Conservation (phyloP, 2,329 filamentous ascomycete species). For the Onygenales sp. region DNA sequence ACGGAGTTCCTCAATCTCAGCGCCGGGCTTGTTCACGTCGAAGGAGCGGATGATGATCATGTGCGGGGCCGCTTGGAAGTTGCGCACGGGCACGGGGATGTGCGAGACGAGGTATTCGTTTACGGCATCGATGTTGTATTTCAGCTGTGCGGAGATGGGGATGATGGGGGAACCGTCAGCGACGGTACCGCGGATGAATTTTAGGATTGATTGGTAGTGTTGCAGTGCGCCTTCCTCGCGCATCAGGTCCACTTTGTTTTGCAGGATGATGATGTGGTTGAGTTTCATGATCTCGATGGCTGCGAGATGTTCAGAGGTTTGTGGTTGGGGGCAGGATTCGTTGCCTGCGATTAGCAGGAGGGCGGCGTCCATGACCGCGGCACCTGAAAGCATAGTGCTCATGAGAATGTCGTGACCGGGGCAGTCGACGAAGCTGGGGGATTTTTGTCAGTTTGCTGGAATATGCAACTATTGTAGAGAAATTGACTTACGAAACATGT, state of each 20-base stretch:
- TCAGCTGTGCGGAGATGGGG: conserved; percentile 92
- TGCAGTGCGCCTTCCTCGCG: conserved; percentile 85
- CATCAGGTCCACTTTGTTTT: conserved; percentile 99
- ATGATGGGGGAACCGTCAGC: conserved; percentile 93
- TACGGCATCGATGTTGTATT: conserved; percentile 98
- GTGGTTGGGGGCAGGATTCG: conserved; percentile 94
- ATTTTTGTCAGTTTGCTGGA: background rate
- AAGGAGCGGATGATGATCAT: conserved; percentile 99
- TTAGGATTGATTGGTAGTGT: conserved; percentile 94
- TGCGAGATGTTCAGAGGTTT: conserved; percentile 96
- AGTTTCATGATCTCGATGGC: conserved; percentile 99
- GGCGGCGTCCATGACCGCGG: conserved; percentile 98
- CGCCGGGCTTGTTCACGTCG: conserved; percentile 99
- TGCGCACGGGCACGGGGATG: conserved; percentile 82
- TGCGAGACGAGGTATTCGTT: conserved; percentile 93
- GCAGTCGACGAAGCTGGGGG: conserved; percentile 81
- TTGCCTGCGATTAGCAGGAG: conserved; percentile 95
- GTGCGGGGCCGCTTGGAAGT: conserved; percentile 86
- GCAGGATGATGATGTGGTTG: conserved; percentile 97
- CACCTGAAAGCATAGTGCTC: conserved; percentile 99
- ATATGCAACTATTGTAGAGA: conserved; percentile 8
- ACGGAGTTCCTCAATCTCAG: conserved; percentile 96
- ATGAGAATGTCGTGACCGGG: conserved; percentile 99
- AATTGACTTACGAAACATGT: conserved; percentile 69
- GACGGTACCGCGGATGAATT: conserved; percentile 96